A percentile compares a stretch with the other conserved stretches of the same genome.
Evolutionary conservation across 192 early-diverging fungal genomes (phyloP).

Genomic region (Coemansia sp.): DNA sequence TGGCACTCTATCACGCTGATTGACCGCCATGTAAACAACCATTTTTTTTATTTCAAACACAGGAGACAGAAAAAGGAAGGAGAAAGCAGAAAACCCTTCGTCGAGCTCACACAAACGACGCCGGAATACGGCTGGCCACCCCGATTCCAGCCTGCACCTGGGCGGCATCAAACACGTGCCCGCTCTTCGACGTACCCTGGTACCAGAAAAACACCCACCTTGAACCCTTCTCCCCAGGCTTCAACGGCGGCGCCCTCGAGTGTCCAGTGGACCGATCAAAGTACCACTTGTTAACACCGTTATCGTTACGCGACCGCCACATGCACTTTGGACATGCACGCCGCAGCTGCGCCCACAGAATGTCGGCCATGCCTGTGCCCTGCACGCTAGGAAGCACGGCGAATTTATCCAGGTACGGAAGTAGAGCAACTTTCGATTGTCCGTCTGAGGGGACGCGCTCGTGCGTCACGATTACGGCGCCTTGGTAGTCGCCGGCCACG

Average conservation of each 20-base stretch:
- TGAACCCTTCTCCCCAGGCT: conserved; percentile 31
- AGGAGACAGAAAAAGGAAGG: background rate
- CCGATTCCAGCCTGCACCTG: conserved; percentile 51
- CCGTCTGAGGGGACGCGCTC: conserved; percentile 53
- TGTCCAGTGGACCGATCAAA: conserved; percentile 91
- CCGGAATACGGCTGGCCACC: conserved; percentile 55
- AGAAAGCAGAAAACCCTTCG: background rate
- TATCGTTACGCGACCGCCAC: conserved; percentile 83
- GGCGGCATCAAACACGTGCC: conserved; percentile 14
- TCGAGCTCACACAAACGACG: conserved; percentile 52
- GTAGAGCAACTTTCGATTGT: no score
- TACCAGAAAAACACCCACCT: conserved; percentile 90
- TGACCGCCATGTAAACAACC: background rate
- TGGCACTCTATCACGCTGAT: no score
- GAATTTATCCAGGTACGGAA: conserved; percentile 89
- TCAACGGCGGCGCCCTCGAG: conserved; percentile 43
- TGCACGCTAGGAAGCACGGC: conserved; percentile 80
- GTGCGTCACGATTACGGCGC: conserved; percentile 79
- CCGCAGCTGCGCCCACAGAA: conserved; percentile 82
- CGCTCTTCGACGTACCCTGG: conserved; percentile 8
- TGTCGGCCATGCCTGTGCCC: conserved; percentile 91
- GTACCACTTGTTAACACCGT: conserved; percentile 96
- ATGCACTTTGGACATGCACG: conserved; percentile 64
- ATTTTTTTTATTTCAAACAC: background rate
- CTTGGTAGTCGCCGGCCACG: conserved; percentile 88